Base-by-base conservation (phyloP, 371 early-diverging fungal species). In the Agmasoma carcini region DNA sequence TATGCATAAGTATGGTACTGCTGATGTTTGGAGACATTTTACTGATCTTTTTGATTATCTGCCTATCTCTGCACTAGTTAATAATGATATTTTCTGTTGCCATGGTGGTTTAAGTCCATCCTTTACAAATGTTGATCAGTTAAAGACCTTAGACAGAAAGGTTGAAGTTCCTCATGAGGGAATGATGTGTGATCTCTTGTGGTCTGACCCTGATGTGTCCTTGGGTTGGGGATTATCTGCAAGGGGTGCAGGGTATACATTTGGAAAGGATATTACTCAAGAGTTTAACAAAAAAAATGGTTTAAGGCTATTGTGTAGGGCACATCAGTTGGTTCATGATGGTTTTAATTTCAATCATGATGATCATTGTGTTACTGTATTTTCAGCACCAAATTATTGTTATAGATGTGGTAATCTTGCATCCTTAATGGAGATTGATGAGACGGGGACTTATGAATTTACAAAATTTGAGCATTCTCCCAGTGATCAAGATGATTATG, bases 251-350 rank as follows among this genome's bases (percentile, higher is more conserved):
- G 94, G 95, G 36, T 94, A 91, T 79, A 83, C 89, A 1, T 94
- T 94, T 80, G 95, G 96, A 26, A 82, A 83, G 68, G 85, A 88
- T 73, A 83, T 89, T 48, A 82, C 85, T 12, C 82, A 85, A 68
- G 81, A 87, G 61, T 98, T 95, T 68, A 87, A 89, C 78, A 84
- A 89, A 72, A 88, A 83, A 77, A 96, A 98, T 76, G 88, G 88
- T 12, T 74, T 96, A 41, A 85, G 84, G 9, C 79, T 95, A 50
- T 88, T 98, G 74, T 88, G 92, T 33, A 79, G 99, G 64, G 95
- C 94, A 23, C 99, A 96, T 80, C 96, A 98, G 79, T 81, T 96
- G 43, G 96, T 94, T 71, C 91, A 85, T 91, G 92, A 90, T 80
- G 98, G 98, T 5, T 93, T 88, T 79, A 88, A 86, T 72, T 93